A percentile compares a stretch with the other conserved stretches of the same genome.
These are phyloP conservation scores for Dictyostelium intermedium DNA, from an alignment of 78 protist genomes.

Conservation along the genomic window DNA sequence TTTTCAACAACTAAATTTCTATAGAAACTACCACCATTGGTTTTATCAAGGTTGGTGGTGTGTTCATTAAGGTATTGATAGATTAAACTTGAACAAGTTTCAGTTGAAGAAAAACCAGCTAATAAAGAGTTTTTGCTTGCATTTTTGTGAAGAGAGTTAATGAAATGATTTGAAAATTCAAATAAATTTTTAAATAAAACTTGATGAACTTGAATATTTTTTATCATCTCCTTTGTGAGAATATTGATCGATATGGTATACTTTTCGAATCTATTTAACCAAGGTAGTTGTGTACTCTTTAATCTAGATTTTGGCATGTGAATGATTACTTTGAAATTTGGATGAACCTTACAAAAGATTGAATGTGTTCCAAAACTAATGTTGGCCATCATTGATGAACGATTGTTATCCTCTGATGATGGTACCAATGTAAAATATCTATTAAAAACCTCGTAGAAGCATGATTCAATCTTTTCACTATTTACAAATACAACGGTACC, in stretches of 20 bases:
- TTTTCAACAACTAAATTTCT: too few relatives aligned
- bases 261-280: slow-evolving; percentile 44
- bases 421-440: background rate
- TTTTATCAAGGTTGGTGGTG: too few relatives aligned
- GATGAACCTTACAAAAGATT: background rate
- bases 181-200: too few relatives aligned
- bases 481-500: slow-evolving; percentile 12
- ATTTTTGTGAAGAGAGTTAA: background rate
- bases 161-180: background rate
- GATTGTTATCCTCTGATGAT: background rate
- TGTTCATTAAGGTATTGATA: background rate
- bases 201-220: too few relatives aligned
- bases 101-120: background rate
- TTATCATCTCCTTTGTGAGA: background rate
- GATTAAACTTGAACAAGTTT: background rate
- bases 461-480: background rate
- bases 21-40: too few relatives aligned
- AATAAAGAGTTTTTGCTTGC: background rate
- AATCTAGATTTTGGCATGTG: slow-evolving; percentile 1
- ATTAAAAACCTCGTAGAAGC: slow-evolving; percentile 26
- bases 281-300: background rate
- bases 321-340: slow-evolving; percentile 13
- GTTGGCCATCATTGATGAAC: background rate
- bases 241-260: background rate
- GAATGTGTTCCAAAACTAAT: slow-evolving; percentile 19